Conservation (phyloP, 129 eudicot species). For the Flaveria sonorensis region DNA sequence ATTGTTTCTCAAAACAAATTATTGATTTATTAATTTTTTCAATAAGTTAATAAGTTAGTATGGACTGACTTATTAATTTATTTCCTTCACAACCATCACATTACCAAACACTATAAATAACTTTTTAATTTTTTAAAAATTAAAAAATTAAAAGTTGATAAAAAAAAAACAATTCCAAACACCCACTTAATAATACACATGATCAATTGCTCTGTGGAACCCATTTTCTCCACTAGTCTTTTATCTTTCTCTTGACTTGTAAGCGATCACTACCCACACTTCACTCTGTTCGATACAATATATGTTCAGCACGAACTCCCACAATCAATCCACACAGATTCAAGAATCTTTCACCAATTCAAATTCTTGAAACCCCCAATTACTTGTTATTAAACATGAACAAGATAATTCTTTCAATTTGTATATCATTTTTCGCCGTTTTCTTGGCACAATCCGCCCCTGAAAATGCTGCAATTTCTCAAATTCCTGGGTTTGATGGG, state of each 20-base stretch:
- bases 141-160: too few species aligned
- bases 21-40: too few species aligned
- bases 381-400: constrained; percentile 8
- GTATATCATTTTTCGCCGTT: constrained; percentile 23
- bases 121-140: too few species aligned
- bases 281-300: constrained; percentile 29
- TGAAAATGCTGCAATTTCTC: constrained; percentile 46
- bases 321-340: constrained; percentile 12
- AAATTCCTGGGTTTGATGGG: constrained; percentile 72
- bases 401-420: constrained; percentile 18
- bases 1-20: too few species aligned
- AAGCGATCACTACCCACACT: constrained; percentile 34
- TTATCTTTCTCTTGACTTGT: constrained; percentile 45
- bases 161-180: too few species aligned
- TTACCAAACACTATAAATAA: too few species aligned
- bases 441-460: constrained; percentile 57
- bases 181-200: background rate
- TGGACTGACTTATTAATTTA: too few species aligned
- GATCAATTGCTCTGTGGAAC: constrained; percentile 25
- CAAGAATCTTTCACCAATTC: constrained; percentile 26
- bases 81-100: too few species aligned
- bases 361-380: constrained; percentile 6
- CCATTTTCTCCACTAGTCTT: constrained; percentile 26
- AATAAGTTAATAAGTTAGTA: too few species aligned
- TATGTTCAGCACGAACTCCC: constrained; percentile 1